These are phyloP conservation scores for Cytospora mali DNA, from an alignment of 2,329 filamentous ascomycete genomes.

Conservation along the genomic window DNA sequence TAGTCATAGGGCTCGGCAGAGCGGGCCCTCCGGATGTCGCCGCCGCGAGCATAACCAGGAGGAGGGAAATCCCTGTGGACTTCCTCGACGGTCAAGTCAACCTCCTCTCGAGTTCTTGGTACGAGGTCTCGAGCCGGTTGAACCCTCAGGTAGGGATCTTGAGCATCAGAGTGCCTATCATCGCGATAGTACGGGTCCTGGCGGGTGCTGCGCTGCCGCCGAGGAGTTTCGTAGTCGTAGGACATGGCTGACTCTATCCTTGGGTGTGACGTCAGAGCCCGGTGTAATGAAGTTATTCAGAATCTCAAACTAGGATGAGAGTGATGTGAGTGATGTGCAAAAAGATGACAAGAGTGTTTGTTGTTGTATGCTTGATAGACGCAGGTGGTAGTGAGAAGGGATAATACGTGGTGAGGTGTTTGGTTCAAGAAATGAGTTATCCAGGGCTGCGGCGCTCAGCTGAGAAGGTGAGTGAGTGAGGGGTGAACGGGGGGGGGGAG, in stretches of 20 bases:
- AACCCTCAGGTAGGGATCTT: conserved; percentile 51
- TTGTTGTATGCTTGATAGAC: background rate
- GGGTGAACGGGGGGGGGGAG: background rate
- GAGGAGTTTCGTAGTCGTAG: conserved; percentile 58
- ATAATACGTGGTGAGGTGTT: conserved; percentile 14
- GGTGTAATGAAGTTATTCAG: conserved; percentile 8
- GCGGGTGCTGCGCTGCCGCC: conserved; percentile 47
- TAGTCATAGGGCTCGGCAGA: conserved; percentile 67
- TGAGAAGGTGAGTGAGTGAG: conserved; percentile 12
- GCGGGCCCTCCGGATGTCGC: conserved; percentile 61
- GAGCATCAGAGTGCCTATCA: conserved; percentile 57
- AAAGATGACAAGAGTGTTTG: no score
- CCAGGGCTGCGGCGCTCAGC: conserved; percentile 13
- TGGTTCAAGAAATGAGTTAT: conserved; percentile 11
- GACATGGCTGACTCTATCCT: conserved; percentile 39
- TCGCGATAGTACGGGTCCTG: conserved; percentile 54
- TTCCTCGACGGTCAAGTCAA: conserved; percentile 77
- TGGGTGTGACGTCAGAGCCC: conserved; percentile 26
- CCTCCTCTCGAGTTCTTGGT: conserved; percentile 68
- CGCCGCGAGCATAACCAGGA: conserved; percentile 55
- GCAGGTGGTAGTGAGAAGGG: conserved; percentile 11
- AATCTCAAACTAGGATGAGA: background rate
- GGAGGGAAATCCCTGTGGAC: conserved; percentile 83
- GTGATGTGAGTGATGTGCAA: background rate
- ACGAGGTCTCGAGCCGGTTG: conserved; percentile 56